Percentiles rank a stretch among this genome's conserved stretches.
Evolutionary conservation across 1,139 yeast species (phyloP).

Genomic region (Saccharomycopsis hybrid): DNA sequence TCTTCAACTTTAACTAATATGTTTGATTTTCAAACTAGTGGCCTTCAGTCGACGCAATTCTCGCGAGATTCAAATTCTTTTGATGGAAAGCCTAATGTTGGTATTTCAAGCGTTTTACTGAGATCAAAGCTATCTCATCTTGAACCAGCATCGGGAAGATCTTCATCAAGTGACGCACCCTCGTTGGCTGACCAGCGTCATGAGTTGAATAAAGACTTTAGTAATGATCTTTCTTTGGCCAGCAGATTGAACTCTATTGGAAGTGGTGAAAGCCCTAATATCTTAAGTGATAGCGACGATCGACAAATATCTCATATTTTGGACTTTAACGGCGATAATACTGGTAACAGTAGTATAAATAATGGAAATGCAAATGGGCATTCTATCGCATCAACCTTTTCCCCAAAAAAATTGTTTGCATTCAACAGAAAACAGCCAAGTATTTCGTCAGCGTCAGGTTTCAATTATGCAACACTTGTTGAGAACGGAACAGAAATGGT

Average conservation of each 20-base stretch:
- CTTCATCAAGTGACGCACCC: neutral
- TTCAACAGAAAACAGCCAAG: slow-evolving; percentile 15
- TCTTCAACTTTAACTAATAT: neutral
- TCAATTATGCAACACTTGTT: neutral
- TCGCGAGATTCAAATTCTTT: neutral
- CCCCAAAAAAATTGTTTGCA: slow-evolving; percentile 18
- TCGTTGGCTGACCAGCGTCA: neutral
- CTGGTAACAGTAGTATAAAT: neutral
- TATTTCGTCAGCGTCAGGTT: slow-evolving; percentile 2
- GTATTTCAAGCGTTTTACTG: neutral
- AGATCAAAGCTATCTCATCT: neutral
- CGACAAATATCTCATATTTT: too few relatives aligned
- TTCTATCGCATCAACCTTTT: slow-evolving; percentile 16
- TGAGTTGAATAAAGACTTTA: neutral
- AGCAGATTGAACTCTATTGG: neutral
- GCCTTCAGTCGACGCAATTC: neutral
- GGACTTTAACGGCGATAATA: neutral
- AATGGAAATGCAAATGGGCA: slow-evolving; percentile 1
- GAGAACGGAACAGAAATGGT: slow-evolving; percentile 15
- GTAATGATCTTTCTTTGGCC: neutral
- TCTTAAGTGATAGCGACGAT: neutral
- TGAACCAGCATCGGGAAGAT: neutral
- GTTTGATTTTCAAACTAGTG: neutral
- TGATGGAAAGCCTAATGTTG: neutral
- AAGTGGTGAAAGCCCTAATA: neutral